Conservation (phyloP, 495 filamentous ascomycete species). For the Neurospora intermedia region DNA sequence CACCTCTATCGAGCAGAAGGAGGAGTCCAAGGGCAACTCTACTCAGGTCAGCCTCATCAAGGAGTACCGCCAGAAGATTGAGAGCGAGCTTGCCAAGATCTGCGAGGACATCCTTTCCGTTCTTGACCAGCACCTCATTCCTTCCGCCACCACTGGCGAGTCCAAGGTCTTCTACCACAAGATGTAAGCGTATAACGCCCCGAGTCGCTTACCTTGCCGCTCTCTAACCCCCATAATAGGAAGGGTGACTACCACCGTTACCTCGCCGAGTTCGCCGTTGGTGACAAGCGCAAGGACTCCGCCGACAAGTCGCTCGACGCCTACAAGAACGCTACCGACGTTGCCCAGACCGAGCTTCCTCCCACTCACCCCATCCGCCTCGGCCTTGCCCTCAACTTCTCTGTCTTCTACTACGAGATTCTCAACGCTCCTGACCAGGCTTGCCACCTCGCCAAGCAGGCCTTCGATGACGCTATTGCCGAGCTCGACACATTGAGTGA, state of each 20-base stretch:
- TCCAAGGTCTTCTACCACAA: constrained; percentile 99
- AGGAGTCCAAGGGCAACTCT: constrained; percentile 98
- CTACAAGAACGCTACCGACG: constrained; percentile 92
- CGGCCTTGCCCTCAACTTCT: constrained; percentile 98
- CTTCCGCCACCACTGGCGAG: constrained; percentile 91
- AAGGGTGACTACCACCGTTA: constrained; percentile 99
- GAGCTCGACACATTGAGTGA: constrained; percentile 97
- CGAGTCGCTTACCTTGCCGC: not conserved
- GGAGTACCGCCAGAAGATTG: constrained; percentile 99
- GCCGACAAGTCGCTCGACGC: constrained; percentile 95
- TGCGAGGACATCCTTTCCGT: constrained; percentile 98
- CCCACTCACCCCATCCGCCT: constrained; percentile 99
- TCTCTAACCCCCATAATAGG: constrained; percentile 44
- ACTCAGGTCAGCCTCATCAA: constrained; percentile 89
- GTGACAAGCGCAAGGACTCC: constrained; percentile 94
- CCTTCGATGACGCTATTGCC: constrained; percentile 96
- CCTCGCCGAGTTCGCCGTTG: constrained; percentile 94
- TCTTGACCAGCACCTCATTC: constrained; percentile 91
- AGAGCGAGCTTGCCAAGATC: constrained; percentile 96
- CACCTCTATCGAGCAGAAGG: constrained; percentile 99
- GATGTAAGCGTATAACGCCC: constrained; percentile 55
- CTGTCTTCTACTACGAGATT: constrained; percentile 99
- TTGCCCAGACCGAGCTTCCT: constrained; percentile 94
- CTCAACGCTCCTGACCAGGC: constrained; percentile 97
- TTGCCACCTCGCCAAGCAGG: constrained; percentile 98